phyloP scores from a whole-genome alignment of 345 rosid genomes.

The Barbarea vulgaris region DNA sequence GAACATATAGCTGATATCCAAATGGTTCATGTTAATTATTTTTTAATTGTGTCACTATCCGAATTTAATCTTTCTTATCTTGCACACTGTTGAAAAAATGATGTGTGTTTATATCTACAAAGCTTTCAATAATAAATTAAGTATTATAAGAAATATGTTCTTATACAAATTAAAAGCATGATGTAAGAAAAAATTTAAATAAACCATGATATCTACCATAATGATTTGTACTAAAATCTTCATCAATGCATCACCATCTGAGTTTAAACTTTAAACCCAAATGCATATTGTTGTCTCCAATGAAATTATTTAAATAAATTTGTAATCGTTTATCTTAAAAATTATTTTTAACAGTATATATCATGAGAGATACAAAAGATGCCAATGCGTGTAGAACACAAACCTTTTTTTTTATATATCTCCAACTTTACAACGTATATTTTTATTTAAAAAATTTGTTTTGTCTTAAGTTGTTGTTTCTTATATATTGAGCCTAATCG shows the following conservation, averaged over 20 bases:
- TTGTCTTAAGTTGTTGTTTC: constrained; percentile 31
- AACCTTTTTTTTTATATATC: background rate
- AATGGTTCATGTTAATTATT: too few relatives aligned
- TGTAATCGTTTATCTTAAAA: background rate
- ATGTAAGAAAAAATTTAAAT: background rate
- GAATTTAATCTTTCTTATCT: too few relatives aligned
- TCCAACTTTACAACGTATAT: constrained; percentile 14
- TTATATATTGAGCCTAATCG: constrained; percentile 19
- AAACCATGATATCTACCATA: background rate
- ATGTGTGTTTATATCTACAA: too few relatives aligned
- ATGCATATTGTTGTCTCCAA: background rate
- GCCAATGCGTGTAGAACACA: constrained; percentile 5
- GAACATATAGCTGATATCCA: too few relatives aligned
- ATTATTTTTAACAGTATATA: background rate
- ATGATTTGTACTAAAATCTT: background rate
- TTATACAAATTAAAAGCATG: background rate
- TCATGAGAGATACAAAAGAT: background rate
- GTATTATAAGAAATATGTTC: background rate
- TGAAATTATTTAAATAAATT: background rate
- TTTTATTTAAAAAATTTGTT: background rate
- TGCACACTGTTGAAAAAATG: too few relatives aligned
- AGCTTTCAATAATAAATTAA: background rate
- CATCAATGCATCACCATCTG: background rate
- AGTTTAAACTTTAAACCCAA: background rate
- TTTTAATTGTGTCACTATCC: too few relatives aligned